Conservation (phyloP, 495 filamentous ascomycete genomes). For the Neurospora tetraspora region DNA sequence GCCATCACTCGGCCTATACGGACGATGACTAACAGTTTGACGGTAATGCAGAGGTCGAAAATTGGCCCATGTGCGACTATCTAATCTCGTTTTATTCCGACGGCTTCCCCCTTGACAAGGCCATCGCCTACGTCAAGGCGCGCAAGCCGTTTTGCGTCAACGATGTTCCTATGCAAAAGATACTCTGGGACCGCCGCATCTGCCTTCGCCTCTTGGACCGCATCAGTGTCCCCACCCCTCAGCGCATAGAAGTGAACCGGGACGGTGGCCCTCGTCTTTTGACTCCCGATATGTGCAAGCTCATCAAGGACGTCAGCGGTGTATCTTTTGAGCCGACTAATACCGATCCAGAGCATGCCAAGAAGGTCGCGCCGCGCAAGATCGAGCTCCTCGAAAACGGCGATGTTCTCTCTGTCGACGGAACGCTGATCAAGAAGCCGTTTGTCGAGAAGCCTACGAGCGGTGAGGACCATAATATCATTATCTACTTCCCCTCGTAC, state of each 20-base stretch:
- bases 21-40: conserved; percentile 9
- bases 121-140: conserved; percentile 83
- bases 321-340: conserved; percentile 65
- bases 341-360: conserved; percentile 44
- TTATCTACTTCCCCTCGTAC: conserved; percentile 86
- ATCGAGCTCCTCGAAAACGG: conserved; percentile 80
- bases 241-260: conserved; percentile 83
- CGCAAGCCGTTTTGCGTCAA: conserved; percentile 96
- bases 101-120: conserved; percentile 94
- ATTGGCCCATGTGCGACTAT: conserved; percentile 78
- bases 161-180: conserved; percentile 94
- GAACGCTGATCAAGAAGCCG: conserved; percentile 70
- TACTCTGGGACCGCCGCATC: conserved; percentile 89
- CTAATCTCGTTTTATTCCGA: conserved; percentile 96
- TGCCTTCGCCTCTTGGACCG: conserved; percentile 81
- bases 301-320: conserved; percentile 69
- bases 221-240: conserved; percentile 80
- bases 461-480: conserved; percentile 97
- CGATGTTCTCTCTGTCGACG: conserved; percentile 81
- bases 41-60: conserved; percentile 45
- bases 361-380: conserved; percentile 50
- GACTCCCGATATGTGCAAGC: conserved; percentile 63
- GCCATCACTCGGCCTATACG: neutral
- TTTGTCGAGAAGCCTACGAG: conserved; percentile 99
- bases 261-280: conserved; percentile 81